Evolutionary conservation across 2,329 filamentous ascomycete genomes (phyloP), one percentile per base, ranked within the genome.

Genomic region (Fusarium xyrophilum): DNA sequence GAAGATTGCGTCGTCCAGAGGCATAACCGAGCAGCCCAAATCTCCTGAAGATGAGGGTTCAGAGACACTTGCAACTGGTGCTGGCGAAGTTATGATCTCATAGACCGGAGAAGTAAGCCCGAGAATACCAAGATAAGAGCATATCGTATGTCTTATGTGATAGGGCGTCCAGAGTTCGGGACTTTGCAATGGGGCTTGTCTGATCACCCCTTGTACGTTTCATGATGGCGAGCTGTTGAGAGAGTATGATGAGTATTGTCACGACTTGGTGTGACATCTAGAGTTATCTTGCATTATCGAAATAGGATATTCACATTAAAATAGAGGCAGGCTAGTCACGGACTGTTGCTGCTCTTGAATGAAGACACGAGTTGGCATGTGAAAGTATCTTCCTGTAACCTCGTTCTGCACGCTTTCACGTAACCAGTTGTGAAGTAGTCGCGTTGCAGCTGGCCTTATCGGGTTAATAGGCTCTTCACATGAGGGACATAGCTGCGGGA

Each of bases 1-100:
- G 81, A 84, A 83, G 74, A 62, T 74, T 6, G 43, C 73, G 40
- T 73, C 76, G 36, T 71, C 73, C 23, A 79, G 75, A 53, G 76
- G 78, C 39, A 63, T 75, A 38, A 64, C 73, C 17, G 64, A 52
- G 56, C 46, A 44, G 25, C 60, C 62, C 35, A 67, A 67, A 42
- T 57, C 65, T 14, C 42, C 50, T 30, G 57, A 43, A 38, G 60
- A 63, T 39, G 67, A 65, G 25, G 35, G 36, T 19, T 30, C 44
- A 32, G 60, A 54, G 42, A 46, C 44, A 25, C 62, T 69, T 40
- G 60, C 46, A 57, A 70, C 71, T 63, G 73, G 72, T 50, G 71
- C 63, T 38, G 59, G 62, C 33, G 71, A 70, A 47, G 70, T 70
- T 44, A 64, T 72, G 36, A 69, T 72, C 48, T 70, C 72, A 65